Percentiles rank a stretch among this genome's conserved stretches.
These are phyloP conservation scores for Boletus subcaerulescens DNA, from an alignment of 768 basidiomycete species.

Conservation along the genomic window DNA sequence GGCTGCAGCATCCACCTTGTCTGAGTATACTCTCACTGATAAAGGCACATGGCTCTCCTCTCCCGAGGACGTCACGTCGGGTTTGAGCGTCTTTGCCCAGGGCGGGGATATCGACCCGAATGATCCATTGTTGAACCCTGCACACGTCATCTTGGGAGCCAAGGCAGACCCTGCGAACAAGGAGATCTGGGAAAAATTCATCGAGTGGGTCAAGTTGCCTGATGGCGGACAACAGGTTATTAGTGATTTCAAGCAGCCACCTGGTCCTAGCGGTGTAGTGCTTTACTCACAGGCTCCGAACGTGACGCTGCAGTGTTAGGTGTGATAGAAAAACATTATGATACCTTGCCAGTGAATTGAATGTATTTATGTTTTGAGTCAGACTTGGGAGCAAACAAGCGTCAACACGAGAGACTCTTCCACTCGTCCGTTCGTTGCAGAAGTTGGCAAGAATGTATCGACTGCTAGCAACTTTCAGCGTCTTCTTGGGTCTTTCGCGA, in stretches of 20 bases:
- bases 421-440: background rate
- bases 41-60: constrained; percentile 50
- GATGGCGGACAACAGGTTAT: constrained; percentile 47
- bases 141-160: constrained; percentile 39
- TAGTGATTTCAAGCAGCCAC: constrained; percentile 33
- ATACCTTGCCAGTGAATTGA: background rate
- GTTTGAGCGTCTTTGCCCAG: constrained; percentile 39
- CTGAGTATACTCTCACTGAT: constrained; percentile 55
- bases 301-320: background rate
- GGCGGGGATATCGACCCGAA: constrained; percentile 37
- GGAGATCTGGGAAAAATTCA: constrained; percentile 37
- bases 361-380: too few relatives aligned
- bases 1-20: constrained; percentile 42
- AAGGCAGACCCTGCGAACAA: constrained; percentile 23
- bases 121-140: constrained; percentile 49
- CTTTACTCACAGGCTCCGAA: constrained; percentile 28
- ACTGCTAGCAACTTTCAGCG: constrained; percentile 19
- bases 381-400: constrained; percentile 14
- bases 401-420: constrained; percentile 11
- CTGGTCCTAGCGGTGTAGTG: constrained; percentile 17
- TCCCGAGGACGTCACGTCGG: constrained; percentile 26
- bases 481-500: constrained; percentile 37
- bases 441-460: constrained; percentile 12
- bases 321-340: too few relatives aligned
- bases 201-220: constrained; percentile 40